phyloP scores from a whole-genome alignment of 805 yeast genomes.

The Saturnispora galanensis region DNA sequence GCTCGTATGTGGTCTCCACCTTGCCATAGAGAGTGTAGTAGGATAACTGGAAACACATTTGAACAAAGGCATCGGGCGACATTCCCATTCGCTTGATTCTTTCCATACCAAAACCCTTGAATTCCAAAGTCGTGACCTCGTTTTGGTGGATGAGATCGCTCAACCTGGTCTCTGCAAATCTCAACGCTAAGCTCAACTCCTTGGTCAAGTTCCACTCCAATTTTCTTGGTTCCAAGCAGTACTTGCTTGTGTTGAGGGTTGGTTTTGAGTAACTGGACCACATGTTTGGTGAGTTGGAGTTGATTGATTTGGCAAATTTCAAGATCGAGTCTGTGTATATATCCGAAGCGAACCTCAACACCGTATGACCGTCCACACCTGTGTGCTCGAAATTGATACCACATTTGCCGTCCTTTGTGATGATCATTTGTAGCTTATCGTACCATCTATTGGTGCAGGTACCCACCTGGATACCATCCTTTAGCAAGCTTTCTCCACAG shows the following conservation, averaged over 20 bases:
- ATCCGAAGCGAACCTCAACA: constrained; percentile 76
- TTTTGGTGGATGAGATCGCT: constrained; percentile 83
- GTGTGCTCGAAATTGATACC: constrained; percentile 93
- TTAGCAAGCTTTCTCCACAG: constrained; percentile 72
- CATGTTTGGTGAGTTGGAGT: constrained; percentile 61
- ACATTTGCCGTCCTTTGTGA: constrained; percentile 82
- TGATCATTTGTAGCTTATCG: constrained; percentile 80
- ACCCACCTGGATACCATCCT: constrained; percentile 84
- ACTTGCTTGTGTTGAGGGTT: constrained; percentile 28
- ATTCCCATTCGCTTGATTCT: constrained; percentile 75
- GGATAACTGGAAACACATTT: constrained; percentile 89
- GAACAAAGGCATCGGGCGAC: constrained; percentile 91
- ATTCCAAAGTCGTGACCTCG: constrained; percentile 76
- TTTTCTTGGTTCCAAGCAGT: constrained; percentile 69
- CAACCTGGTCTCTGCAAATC: constrained; percentile 85
- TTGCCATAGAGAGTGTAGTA: constrained; percentile 88
- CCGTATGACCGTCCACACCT: constrained; percentile 94
- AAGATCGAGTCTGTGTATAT: constrained; percentile 86
- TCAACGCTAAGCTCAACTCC: constrained; percentile 65
- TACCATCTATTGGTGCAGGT: constrained; percentile 91
- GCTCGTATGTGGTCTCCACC: constrained; percentile 90
- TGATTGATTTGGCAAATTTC: constrained; percentile 76
- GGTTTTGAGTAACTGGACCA: constrained; percentile 48
- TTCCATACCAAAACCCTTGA: constrained; percentile 61
- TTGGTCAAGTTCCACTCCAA: constrained; percentile 80